A percentile compares a stretch with the other conserved stretches of the same genome.
Conservation (phyloP, 108 stramenopile genomes). For the Schizochytrium sp. region DNA sequence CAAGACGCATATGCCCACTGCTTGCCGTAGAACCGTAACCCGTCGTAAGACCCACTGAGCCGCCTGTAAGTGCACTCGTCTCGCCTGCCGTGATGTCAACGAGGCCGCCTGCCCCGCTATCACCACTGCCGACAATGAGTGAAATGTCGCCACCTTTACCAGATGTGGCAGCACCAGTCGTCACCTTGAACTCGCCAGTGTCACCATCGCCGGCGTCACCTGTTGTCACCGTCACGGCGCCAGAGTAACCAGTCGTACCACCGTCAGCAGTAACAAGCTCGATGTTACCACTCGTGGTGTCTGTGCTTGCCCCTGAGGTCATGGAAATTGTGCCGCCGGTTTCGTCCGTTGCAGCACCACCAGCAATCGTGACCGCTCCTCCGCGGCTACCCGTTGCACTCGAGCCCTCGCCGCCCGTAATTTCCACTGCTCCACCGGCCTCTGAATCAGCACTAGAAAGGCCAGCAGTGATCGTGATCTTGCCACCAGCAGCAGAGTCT, state of each 20-base stretch:
- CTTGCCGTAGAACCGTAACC: constrained; percentile 22
- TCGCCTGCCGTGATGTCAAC: constrained; percentile 11
- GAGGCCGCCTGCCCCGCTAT: constrained; percentile 27
- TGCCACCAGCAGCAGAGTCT: not conserved
- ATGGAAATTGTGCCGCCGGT: not conserved
- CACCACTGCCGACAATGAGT: not conserved
- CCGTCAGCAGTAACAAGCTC: not conserved
- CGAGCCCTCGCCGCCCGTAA: not conserved
- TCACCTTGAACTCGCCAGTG: constrained; percentile 27
- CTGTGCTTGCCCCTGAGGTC: not conserved
- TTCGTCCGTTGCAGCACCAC: not conserved
- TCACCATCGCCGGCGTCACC: constrained; percentile 6
- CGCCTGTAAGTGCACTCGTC: constrained; percentile 7
- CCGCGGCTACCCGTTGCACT: not conserved
- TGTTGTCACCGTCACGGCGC: not conserved
- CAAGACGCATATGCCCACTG: constrained; percentile 26
- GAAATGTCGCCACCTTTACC: not conserved
- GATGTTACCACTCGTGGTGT: not conserved
- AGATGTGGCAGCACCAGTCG: constrained; percentile 26
- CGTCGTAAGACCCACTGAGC: constrained; percentile 16
- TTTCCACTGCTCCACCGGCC: not conserved
- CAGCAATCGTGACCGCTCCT: not conserved
- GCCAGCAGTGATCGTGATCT: not conserved
- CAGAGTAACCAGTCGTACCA: not conserved
- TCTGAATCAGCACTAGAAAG: not conserved